Evolutionary conservation across 768 basidiomycete species (phyloP).

Genomic region (Hysterangium stoloniferum): DNA sequence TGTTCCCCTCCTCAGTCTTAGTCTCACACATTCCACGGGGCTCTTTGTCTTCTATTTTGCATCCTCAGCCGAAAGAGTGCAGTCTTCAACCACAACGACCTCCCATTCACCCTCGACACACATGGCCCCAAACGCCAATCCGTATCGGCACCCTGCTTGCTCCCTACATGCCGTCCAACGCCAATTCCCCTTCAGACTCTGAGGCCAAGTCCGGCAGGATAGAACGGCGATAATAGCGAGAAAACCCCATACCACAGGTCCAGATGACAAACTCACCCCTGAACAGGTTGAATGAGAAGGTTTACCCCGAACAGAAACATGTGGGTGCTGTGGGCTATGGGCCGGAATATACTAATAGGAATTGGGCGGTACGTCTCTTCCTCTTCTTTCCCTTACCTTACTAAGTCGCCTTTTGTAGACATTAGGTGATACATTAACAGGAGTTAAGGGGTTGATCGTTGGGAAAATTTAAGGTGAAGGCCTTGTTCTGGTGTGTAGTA

Average conservation of each 20-base stretch:
- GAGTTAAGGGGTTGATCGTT: constrained; percentile 31
- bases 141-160: background rate
- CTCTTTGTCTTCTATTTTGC: too few species aligned
- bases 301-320: constrained; percentile 33
- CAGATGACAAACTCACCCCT: background rate
- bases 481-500: constrained; percentile 20
- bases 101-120: too few species aligned
- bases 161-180: background rate
- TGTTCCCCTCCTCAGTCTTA: too few species aligned
- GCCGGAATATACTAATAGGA: constrained; percentile 14
- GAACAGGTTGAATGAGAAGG: constrained; percentile 15
- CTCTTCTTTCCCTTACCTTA: background rate
- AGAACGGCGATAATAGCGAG: background rate
- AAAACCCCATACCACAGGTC: background rate
- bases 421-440: constrained; percentile 29
- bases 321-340: constrained; percentile 33
- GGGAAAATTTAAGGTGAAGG: constrained; percentile 34
- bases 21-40: too few species aligned
- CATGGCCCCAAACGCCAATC: too few species aligned
- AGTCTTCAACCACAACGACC: too few species aligned
- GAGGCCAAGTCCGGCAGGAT: background rate
- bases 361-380: constrained; percentile 9
- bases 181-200: background rate
- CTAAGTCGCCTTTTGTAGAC: constrained; percentile 25
- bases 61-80: too few species aligned